phyloP scores from a whole-genome alignment of 352 stramenopile genomes.

The Pythium volutum region DNA sequence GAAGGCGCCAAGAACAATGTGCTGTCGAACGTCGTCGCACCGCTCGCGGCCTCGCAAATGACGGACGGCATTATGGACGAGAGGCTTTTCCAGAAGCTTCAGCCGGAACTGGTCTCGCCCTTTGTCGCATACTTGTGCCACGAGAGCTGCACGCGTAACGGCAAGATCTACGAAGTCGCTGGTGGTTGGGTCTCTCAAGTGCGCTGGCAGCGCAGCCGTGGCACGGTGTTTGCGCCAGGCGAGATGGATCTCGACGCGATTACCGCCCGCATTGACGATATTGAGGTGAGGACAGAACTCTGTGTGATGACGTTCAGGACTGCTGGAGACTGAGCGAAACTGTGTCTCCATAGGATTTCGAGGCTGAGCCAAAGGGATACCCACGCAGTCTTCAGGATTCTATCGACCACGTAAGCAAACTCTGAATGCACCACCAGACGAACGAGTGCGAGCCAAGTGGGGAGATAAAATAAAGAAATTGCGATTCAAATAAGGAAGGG shows the following conservation, averaged over 20 bases:
- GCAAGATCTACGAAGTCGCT: conserved; percentile 81
- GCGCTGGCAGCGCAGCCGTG: conserved; percentile 71
- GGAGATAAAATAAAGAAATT: background rate
- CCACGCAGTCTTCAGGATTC: conserved; percentile 65
- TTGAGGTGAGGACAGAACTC: conserved; percentile 34
- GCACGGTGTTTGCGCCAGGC: conserved; percentile 49
- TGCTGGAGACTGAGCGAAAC: background rate
- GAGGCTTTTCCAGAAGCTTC: conserved; percentile 59
- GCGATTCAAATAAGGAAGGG: background rate
- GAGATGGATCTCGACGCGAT: conserved; percentile 52
- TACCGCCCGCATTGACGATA: conserved; percentile 45
- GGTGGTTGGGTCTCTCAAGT: conserved; percentile 75
- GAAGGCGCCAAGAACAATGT: conserved; percentile 79
- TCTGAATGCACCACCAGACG: conserved; percentile 3
- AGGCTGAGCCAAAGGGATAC: conserved; percentile 47
- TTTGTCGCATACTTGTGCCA: conserved; percentile 86
- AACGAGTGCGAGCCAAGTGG: background rate
- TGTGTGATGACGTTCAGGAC: background rate
- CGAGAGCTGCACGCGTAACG: conserved; percentile 65
- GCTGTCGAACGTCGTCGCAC: conserved; percentile 77
- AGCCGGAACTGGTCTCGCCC: conserved; percentile 73
- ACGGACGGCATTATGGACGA: conserved; percentile 72
- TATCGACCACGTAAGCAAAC: conserved; percentile 33
- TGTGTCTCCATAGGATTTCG: conserved; percentile 46
- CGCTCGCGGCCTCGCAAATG: conserved; percentile 83